phyloP scores from a whole-genome alignment of 495 filamentous ascomycete genomes.

The Neurospora tetraspora region DNA sequence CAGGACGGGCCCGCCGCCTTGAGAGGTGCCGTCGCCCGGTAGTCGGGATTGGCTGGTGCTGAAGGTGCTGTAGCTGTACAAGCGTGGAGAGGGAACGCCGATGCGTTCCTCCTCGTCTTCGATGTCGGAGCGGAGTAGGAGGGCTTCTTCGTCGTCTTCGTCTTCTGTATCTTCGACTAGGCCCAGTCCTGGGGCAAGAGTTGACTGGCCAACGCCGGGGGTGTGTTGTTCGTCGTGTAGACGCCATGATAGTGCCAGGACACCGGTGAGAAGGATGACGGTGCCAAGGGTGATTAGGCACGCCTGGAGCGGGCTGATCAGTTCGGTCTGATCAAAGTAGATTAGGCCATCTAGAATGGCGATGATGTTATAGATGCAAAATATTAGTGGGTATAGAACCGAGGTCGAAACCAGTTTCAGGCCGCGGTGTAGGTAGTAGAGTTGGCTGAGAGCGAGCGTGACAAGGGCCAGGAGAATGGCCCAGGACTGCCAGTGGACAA shows the following conservation, averaged over 20 bases:
- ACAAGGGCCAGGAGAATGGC: constrained; percentile 78
- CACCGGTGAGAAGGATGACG: constrained; percentile 72
- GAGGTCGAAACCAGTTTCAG: constrained; percentile 92
- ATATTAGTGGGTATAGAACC: constrained; percentile 93
- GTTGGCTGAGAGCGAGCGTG: constrained; percentile 72
- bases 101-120: constrained; percentile 21
- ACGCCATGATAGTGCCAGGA: constrained; percentile 89
- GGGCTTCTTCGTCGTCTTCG: constrained; percentile 40
- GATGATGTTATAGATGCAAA: constrained; percentile 99
- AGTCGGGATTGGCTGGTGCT: constrained; percentile 1
- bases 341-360: constrained; percentile 95
- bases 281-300: constrained; percentile 83
- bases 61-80: constrained; percentile 36
- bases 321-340: constrained; percentile 84
- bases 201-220: constrained; percentile 48
- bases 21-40: constrained; percentile 16
- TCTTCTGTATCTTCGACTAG: constrained; percentile 56
- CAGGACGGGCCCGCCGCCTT: not conserved
- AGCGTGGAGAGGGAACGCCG: constrained; percentile 15
- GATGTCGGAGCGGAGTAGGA: constrained; percentile 29
- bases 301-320: constrained; percentile 64
- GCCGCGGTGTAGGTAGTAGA: constrained; percentile 91
- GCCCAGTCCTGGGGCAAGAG: constrained; percentile 58
- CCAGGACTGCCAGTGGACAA: constrained; percentile 97
- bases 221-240: constrained; percentile 61